Percentiles rank a stretch among this genome's conserved stretches.
These are phyloP conservation scores for Pelargonium australe DNA, from an alignment of 441 rosid genomes.

Conservation along the genomic window DNA sequence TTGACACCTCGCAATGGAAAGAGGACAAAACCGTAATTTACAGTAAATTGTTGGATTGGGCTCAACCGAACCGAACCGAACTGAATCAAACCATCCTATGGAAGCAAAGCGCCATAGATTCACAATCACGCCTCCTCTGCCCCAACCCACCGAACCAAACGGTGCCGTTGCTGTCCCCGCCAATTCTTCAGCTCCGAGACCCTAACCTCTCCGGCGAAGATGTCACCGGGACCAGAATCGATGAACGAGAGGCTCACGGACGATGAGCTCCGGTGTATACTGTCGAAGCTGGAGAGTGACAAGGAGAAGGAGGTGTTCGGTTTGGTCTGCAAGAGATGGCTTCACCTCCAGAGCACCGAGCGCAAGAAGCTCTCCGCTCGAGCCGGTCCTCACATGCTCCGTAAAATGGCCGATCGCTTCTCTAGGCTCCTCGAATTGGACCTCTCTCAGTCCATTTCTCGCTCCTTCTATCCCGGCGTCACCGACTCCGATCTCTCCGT, in stretches of 20 bases:
- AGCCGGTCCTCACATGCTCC: constrained; percentile 87
- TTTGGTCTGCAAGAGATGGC: constrained; percentile 91
- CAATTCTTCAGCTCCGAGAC: too few species aligned
- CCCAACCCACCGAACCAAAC: too few species aligned
- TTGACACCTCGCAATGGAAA: too few species aligned
- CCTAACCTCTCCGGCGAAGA: too few species aligned
- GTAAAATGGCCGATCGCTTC: constrained; percentile 72
- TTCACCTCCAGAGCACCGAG: constrained; percentile 74
- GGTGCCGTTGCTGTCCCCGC: too few species aligned
- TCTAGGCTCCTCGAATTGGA: constrained; percentile 62
- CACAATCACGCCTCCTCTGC: too few species aligned
- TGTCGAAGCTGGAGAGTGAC: constrained; percentile 54
- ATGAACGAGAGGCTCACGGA: constrained; percentile 70
- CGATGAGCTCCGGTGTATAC: constrained; percentile 65
- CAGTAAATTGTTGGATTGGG: too few species aligned
- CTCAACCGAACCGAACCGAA: too few species aligned
- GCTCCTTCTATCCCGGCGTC: constrained; percentile 87
- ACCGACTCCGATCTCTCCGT: constrained; percentile 80
- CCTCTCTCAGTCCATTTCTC: constrained; percentile 79
- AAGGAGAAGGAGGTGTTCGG: constrained; percentile 79
- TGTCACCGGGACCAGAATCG: too few species aligned
- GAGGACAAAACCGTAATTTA: too few species aligned
- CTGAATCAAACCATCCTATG: too few species aligned
- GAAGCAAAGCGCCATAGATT: too few species aligned
- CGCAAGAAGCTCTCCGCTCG: constrained; percentile 80